phyloP scores from a whole-genome alignment of 2,329 filamentous ascomycete genomes.

The Fusarium albidum region DNA sequence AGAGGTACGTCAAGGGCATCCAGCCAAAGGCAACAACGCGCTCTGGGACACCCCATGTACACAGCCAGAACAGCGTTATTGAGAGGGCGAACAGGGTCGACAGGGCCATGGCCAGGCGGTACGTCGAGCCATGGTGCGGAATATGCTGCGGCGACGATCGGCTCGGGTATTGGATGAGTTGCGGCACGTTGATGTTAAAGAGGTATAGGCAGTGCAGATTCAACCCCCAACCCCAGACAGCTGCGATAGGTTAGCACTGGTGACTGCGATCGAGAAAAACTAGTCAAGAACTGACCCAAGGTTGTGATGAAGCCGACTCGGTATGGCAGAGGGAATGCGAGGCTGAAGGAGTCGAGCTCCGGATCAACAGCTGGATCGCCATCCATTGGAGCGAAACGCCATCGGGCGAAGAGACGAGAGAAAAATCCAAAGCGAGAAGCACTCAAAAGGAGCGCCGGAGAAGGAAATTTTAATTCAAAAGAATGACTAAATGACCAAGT shows the following conservation, averaged over 20 bases:
- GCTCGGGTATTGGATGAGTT: slow-evolving; percentile 84
- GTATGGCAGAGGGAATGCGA: slow-evolving; percentile 87
- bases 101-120: slow-evolving; percentile 82
- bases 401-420: slow-evolving; percentile 25
- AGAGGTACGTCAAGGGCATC: slow-evolving; percentile 84
- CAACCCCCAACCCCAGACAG: slow-evolving; percentile 92
- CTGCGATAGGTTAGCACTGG: slow-evolving; percentile 53
- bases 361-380: slow-evolving; percentile 76
- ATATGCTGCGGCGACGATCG: slow-evolving; percentile 75
- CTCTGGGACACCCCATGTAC: slow-evolving; percentile 74
- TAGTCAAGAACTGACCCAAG: slow-evolving; percentile 66
- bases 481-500: slow-evolving; percentile 19
- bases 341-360: slow-evolving; percentile 84
- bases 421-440: not conserved
- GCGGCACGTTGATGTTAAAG: slow-evolving; percentile 85
- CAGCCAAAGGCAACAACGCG: slow-evolving; percentile 82
- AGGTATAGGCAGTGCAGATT: slow-evolving; percentile 88
- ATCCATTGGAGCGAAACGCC: slow-evolving; percentile 63
- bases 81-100: slow-evolving; percentile 75
- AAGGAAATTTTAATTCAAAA: slow-evolving; percentile 22
- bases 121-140: slow-evolving; percentile 82
- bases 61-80: slow-evolving; percentile 82
- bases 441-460: slow-evolving; percentile 12
- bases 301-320: slow-evolving; percentile 87
- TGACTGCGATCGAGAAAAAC: not conserved